A percentile compares a stretch with the other conserved stretches of the same genome.
phyloP scores from a whole-genome alignment of 306 rosid species.

The Begonia masoniana region DNA sequence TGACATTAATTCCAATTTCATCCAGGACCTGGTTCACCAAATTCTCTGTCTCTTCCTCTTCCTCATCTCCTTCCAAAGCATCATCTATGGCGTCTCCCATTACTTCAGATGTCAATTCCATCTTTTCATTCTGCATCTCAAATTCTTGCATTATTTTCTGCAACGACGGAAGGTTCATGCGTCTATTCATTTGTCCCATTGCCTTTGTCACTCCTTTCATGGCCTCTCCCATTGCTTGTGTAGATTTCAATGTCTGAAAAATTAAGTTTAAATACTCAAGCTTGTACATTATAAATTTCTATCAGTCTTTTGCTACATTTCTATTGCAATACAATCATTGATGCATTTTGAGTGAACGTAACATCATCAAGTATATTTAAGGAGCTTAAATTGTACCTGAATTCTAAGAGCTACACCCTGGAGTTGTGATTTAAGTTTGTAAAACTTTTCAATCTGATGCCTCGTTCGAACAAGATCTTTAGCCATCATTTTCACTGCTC shows the following conservation, averaged over 20 bases:
- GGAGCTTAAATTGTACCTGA: constrained; percentile 41
- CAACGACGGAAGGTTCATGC: constrained; percentile 87
- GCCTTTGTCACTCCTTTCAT: constrained; percentile 99
- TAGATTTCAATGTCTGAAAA: constrained; percentile 73
- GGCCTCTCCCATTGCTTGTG: constrained; percentile 98
- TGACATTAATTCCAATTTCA: constrained; percentile 74
- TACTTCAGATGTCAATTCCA: constrained; percentile 74
- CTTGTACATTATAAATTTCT: not conserved
- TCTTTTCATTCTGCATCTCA: constrained; percentile 84
- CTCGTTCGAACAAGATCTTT: constrained; percentile 95
- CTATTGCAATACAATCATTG: not conserved
- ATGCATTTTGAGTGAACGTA: constrained; percentile 2
- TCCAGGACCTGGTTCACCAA: constrained; percentile 90
- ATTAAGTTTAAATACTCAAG: constrained; percentile 4
- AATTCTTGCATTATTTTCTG: constrained; percentile 96
- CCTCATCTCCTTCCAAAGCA: constrained; percentile 96
- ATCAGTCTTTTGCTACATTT: not conserved
- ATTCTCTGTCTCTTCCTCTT: constrained; percentile 90
- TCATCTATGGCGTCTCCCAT: constrained; percentile 97
- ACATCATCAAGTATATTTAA: not conserved
- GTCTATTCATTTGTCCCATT: constrained; percentile 97
- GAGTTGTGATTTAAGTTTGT: constrained; percentile 96
- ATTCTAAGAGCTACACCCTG: constrained; percentile 98
- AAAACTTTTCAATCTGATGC: constrained; percentile 94
- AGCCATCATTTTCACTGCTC: constrained; percentile 98